These are phyloP conservation scores for Fusarium armeniacum DNA, from an alignment of 2,329 filamentous ascomycete species.

Conservation along the genomic window DNA sequence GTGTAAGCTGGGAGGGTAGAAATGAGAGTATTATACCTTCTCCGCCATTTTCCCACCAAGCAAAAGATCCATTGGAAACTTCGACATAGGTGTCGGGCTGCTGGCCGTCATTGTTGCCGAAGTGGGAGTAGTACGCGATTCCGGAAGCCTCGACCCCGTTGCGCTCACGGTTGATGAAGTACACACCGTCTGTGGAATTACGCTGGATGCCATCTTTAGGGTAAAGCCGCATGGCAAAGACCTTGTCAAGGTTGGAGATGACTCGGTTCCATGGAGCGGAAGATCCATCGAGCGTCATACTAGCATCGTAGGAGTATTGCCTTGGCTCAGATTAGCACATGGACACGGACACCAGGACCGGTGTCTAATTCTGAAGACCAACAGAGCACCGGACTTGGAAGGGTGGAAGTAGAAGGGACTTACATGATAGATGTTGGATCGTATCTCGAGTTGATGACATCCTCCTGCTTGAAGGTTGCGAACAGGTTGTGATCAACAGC, in stretches of 20 bases:
- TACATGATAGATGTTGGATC: slow-evolving; percentile 1
- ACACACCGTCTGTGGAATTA: not conserved
- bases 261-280: slow-evolving; percentile 6
- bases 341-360: not conserved
- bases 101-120: not conserved
- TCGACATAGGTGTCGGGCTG: slow-evolving; percentile 2
- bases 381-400: not conserved
- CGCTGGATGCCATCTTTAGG: not conserved
- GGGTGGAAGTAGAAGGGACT: not conserved
- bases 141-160: not conserved
- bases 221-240: not conserved
- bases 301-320: slow-evolving; percentile 8
- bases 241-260: slow-evolving; percentile 1
- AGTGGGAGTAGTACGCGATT: not conserved
- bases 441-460: slow-evolving; percentile 2
- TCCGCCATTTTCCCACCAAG: slow-evolving; percentile 6
- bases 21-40: not conserved
- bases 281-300: not conserved
- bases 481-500: not conserved
- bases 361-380: too few relatives aligned
- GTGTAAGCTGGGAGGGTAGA: not conserved
- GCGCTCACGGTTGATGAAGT: slow-evolving; percentile 4
- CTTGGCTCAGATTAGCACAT: not conserved
- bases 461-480: not conserved
- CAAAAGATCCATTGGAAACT: not conserved